Percentiles rank a stretch among this genome's conserved stretches.
phyloP scores from a whole-genome alignment of 2,329 filamentous ascomycete genomes.

The Phaeosphaeria sp. region DNA sequence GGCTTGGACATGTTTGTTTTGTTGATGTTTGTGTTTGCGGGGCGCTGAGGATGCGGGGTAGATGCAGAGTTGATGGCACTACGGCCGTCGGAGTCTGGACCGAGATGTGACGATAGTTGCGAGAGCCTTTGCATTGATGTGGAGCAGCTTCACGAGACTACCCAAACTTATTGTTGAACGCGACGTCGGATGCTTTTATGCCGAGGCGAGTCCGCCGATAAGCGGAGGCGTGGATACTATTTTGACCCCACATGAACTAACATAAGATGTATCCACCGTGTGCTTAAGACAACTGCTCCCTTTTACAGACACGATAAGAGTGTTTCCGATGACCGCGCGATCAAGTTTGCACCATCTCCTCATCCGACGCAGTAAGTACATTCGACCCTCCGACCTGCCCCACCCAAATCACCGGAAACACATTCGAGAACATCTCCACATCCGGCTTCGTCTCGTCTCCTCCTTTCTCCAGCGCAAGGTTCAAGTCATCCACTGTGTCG shows the following conservation, averaged over 20 bases:
- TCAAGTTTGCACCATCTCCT: conserved; percentile 6
- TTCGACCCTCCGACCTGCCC: conserved; percentile 5
- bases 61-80: conserved; percentile 1
- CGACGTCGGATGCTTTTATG: conserved; percentile 6
- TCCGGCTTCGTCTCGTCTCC: conserved; percentile 13
- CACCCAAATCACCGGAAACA: conserved; percentile 21
- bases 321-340: neutral
- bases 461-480: conserved; percentile 16
- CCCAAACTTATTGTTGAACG: conserved; percentile 1
- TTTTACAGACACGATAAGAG: neutral
- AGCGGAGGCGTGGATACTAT: conserved; percentile 4
- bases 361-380: neutral
- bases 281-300: neutral
- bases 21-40: conserved; percentile 11
- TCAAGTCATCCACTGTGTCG: conserved; percentile 15
- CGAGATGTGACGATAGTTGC: conserved; percentile 16
- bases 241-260: neutral
- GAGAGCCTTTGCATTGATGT: conserved; percentile 16
- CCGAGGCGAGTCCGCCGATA: conserved; percentile 21
- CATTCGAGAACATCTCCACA: conserved; percentile 23
- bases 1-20: conserved; percentile 22
- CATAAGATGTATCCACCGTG: neutral
- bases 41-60: conserved; percentile 23
- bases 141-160: neutral
- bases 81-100: neutral